phyloP scores from a whole-genome alignment of 192 early-diverging fungal species.

The Backusella westeae region DNA sequence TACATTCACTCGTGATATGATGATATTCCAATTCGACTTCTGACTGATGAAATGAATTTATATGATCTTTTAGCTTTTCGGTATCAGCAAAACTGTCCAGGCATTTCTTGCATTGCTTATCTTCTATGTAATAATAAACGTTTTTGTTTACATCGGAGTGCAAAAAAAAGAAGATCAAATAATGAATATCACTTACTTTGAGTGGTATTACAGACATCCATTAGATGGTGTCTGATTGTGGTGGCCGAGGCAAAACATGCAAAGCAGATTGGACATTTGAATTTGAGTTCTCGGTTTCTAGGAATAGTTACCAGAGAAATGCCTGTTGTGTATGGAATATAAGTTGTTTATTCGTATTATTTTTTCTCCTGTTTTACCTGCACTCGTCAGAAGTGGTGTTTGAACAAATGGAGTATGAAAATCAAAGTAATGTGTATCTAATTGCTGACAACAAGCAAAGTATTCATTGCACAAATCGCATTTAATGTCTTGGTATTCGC shows the following conservation, averaged over 20 bases:
- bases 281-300: not conserved
- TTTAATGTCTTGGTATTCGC: not conserved
- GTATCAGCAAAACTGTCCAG: not conserved
- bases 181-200: not conserved
- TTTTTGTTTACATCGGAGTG: not conserved
- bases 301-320: not conserved
- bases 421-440: not conserved
- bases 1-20: not conserved
- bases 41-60: conserved; percentile 3
- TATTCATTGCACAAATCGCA: not conserved
- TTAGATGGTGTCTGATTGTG: not conserved
- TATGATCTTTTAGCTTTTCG: not conserved
- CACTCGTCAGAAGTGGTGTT: not conserved
- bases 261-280: not conserved
- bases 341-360: not conserved
- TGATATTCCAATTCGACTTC: not conserved
- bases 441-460: not conserved
- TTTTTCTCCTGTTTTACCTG: not conserved
- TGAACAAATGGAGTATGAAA: not conserved
- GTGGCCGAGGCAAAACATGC: not conserved
- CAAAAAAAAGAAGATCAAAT: not conserved
- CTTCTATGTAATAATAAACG: not conserved
- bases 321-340: not conserved
- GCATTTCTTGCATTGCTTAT: not conserved
- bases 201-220: not conserved